Percentiles rank a stretch among this genome's conserved stretches.
phyloP scores from a whole-genome alignment of 2,329 filamentous ascomycete genomes.

The Talaromyces albobiverticillius region DNA sequence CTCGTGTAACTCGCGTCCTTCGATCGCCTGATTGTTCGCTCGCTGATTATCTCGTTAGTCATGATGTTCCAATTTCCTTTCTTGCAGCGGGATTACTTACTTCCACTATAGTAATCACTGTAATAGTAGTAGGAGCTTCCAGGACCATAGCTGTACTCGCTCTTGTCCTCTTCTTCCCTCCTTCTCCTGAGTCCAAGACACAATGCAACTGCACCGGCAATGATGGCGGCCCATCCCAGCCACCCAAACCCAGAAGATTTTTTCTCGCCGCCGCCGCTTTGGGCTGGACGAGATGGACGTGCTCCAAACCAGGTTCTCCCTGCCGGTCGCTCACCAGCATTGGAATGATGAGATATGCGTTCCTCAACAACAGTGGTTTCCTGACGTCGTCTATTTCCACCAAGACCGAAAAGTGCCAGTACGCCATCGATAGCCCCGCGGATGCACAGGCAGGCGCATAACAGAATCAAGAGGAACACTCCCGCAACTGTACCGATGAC shows the following conservation, averaged over 20 bases:
- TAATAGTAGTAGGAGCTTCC: slow-evolving; percentile 40
- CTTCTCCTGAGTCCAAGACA: slow-evolving; percentile 45
- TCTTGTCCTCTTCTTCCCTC: slow-evolving; percentile 37
- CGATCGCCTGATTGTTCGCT: slow-evolving; percentile 41
- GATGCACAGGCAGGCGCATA: slow-evolving; percentile 45
- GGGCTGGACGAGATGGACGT: slow-evolving; percentile 30
- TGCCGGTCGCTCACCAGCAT: slow-evolving; percentile 25
- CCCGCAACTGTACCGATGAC: slow-evolving; percentile 49
- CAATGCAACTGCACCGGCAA: slow-evolving; percentile 43
- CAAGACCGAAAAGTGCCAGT: slow-evolving; percentile 41
- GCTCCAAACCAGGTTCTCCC: slow-evolving; percentile 42
- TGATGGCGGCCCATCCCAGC: slow-evolving; percentile 40
- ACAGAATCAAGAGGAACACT: slow-evolving; percentile 42
- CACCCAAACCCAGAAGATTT: slow-evolving; percentile 37
- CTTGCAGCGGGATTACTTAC: slow-evolving; percentile 28
- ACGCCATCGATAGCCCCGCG: slow-evolving; percentile 39
- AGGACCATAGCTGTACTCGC: slow-evolving; percentile 28
- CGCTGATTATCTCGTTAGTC: slow-evolving; percentile 30
- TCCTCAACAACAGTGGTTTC: slow-evolving; percentile 42
- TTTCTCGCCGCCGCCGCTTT: slow-evolving; percentile 36
- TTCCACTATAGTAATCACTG: slow-evolving; percentile 41
- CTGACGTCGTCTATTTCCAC: slow-evolving; percentile 31
- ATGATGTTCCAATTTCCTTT: slow-evolving; percentile 1
- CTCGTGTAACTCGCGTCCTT: slow-evolving; percentile 29
- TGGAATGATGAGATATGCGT: slow-evolving; percentile 33